phyloP scores from a whole-genome alignment of 2,329 filamentous ascomycete genomes.

The Trichoderma sp. region DNA sequence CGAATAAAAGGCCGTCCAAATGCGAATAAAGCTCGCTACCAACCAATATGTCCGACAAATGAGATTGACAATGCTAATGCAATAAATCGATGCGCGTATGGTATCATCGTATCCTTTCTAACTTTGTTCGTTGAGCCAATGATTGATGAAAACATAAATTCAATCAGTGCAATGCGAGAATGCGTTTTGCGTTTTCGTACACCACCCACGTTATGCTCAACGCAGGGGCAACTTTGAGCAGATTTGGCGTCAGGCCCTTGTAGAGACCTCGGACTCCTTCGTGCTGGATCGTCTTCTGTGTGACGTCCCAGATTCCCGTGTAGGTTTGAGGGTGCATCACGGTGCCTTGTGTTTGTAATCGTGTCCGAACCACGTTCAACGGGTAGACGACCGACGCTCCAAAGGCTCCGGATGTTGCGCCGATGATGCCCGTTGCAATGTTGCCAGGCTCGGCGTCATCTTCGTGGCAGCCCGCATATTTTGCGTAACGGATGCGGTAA shows the following conservation, averaged over 20 bases:
- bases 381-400: slow-evolving; percentile 95
- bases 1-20: not conserved
- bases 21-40: slow-evolving; percentile 14
- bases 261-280: slow-evolving; percentile 87
- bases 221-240: slow-evolving; percentile 93
- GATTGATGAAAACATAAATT: not conserved
- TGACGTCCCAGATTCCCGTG: slow-evolving; percentile 86
- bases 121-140: not conserved
- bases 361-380: slow-evolving; percentile 86
- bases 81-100: slow-evolving; percentile 17
- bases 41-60: slow-evolving; percentile 16
- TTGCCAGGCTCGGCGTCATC: slow-evolving; percentile 81
- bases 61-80: slow-evolving; percentile 21
- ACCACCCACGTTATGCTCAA: slow-evolving; percentile 94
- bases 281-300: slow-evolving; percentile 73
- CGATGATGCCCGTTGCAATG: slow-evolving; percentile 82
- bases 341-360: slow-evolving; percentile 91
- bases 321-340: slow-evolving; percentile 88
- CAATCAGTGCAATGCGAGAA: slow-evolving; percentile 53
- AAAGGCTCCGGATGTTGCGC: slow-evolving; percentile 85
- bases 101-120: slow-evolving; percentile 20
- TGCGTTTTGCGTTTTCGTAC: slow-evolving; percentile 83
- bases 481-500: slow-evolving; percentile 69
- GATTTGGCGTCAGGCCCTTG: slow-evolving; percentile 90
- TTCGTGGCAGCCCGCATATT: slow-evolving; percentile 67